These are phyloP conservation scores for Eucalyptus victrix DNA, from an alignment of 345 rosid genomes.

Conservation along the genomic window DNA sequence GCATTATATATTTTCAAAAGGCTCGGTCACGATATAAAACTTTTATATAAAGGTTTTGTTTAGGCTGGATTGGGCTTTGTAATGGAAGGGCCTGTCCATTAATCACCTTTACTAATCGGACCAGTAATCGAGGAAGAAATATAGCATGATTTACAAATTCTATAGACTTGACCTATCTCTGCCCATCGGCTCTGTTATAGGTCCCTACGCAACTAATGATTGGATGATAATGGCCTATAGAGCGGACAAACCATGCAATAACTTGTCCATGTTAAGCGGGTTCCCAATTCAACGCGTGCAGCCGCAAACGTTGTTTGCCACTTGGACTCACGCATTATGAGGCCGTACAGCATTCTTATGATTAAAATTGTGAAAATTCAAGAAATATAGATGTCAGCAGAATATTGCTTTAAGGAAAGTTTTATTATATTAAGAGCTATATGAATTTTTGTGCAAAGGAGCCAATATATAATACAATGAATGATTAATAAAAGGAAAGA, in stretches of 20 bases:
- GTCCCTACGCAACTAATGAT: background rate
- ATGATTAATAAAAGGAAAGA: no score
- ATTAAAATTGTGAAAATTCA: no score
- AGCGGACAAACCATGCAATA: background rate
- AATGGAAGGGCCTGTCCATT: background rate
- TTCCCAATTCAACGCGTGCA: background rate
- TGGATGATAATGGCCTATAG: background rate
- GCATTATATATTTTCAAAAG: no score
- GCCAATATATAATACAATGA: no score
- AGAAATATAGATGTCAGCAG: no score
- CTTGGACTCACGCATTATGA: no score
- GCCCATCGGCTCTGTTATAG: background rate
- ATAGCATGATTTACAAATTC: no score
- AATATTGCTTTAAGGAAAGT: no score
- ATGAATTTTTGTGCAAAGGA: no score
- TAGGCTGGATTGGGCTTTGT: no score
- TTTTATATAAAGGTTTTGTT: background rate
- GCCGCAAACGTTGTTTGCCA: background rate
- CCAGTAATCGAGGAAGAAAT: background rate
- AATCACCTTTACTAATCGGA: background rate
- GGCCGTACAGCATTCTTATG: no score
- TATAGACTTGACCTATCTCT: background rate
- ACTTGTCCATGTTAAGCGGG: background rate
- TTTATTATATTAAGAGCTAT: no score
- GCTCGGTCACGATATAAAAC: background rate